Evolutionary conservation across 2,329 filamentous ascomycete genomes (phyloP), one percentile per base, ranked within the genome.

Genomic region (Trichoderma arundinaceum): DNA sequence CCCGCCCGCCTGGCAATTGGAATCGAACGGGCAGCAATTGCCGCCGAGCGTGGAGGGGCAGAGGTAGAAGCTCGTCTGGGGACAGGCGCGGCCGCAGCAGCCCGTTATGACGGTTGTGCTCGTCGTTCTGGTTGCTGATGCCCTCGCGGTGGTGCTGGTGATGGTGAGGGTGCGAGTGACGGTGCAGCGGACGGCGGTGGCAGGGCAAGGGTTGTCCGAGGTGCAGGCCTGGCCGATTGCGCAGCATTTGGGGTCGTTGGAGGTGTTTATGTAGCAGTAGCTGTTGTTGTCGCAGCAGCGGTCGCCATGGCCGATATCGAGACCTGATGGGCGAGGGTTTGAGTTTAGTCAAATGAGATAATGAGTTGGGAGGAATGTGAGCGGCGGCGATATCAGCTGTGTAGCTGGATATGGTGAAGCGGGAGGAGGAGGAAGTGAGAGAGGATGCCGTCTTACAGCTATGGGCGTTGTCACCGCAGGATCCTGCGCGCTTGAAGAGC

Each of bases 11-110:
- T 72, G 74, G 72, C 85, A 87, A 10, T 76, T 72, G 17, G 73
- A 74, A 46, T 78, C 81, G 68, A 79, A 83, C 8, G 70, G 61
- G 69, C 85, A 87, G 74, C 85, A 87, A 57, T 78, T 77, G 17
- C 80, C 80, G 64, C 84, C 83, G 33, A 82, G 77, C 1, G 65
- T 70, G 8, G 66, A 39, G 17, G 82, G 74, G 69, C 84, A 87
- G 28, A 76, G 76, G 69, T 81, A 86, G 54, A 76, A 71, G 69
- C 77, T 79, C 28, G 79, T 78, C 51, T 67, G 70, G 10, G 78
- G 77, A 59, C 82, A 84, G 1, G 68, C 67, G 1, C 81, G 78
- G 38, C 71, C 67, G 69, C 80, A 80, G 69, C 82, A 83, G 19
- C 77, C 76, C 4, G 67, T 56, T 33, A 69, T 68, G 13, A 70